phyloP scores from a whole-genome alignment of 768 basidiomycete species.

The Tephrocybe sp. region DNA sequence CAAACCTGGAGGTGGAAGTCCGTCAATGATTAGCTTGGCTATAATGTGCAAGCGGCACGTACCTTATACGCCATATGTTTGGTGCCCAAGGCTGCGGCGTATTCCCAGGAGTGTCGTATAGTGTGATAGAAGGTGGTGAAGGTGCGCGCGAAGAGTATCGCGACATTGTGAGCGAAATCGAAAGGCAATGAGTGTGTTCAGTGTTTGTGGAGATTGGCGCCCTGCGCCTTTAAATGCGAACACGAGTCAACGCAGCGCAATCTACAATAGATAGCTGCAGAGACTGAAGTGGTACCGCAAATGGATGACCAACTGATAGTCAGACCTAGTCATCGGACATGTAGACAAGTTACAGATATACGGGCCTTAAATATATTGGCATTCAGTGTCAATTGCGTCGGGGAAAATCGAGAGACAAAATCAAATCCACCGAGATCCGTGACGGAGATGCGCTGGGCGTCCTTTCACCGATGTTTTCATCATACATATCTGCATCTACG shows the following conservation, averaged over 20 bases:
- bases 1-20: conserved; percentile 42
- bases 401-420: background rate
- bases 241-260: background rate
- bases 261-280: background rate
- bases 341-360: conserved; percentile 1
- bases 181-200: background rate
- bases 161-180: conserved; percentile 13
- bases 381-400: conserved; percentile 2
- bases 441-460: background rate
- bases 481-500: background rate
- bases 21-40: background rate
- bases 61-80: conserved; percentile 75
- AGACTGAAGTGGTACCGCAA: background rate
- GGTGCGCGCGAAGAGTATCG: conserved; percentile 18
- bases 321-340: conserved; percentile 13
- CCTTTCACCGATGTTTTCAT: conserved; percentile 2
- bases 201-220: background rate
- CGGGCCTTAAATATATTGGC: conserved; percentile 1
- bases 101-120: conserved; percentile 67
- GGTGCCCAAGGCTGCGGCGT: conserved; percentile 74
- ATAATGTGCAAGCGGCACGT: conserved; percentile 3
- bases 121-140: conserved; percentile 48
- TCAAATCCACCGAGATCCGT: background rate
- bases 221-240: conserved; percentile 4
- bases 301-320: conserved; percentile 7